phyloP scores from a whole-genome alignment of 1,284 basidiomycete genomes.

The Dichomitus squalens region DNA sequence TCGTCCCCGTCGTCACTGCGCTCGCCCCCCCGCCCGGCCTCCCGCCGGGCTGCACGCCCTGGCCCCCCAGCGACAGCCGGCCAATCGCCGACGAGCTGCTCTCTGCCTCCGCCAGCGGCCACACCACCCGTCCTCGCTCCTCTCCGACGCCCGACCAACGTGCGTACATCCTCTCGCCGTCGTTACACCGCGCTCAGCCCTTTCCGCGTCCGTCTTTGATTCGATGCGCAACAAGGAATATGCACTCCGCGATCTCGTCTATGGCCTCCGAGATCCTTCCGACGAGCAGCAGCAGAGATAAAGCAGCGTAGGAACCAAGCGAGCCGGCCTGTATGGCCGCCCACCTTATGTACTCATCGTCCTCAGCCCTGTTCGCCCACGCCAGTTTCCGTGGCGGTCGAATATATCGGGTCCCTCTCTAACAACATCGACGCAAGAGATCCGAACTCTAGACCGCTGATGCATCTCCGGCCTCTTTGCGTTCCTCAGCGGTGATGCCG shows the following conservation, averaged over 20 bases:
- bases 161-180: constrained; percentile 31
- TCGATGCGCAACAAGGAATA: constrained; percentile 10
- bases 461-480: constrained; percentile 1
- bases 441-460: constrained; percentile 21
- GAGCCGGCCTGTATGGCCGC: neutral
- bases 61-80: constrained; percentile 26
- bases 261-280: constrained; percentile 20
- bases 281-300: constrained; percentile 7
- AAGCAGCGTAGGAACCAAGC: constrained; percentile 8
- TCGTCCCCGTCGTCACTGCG: neutral
- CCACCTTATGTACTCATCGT: constrained; percentile 23
- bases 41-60: constrained; percentile 8
- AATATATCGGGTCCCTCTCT: constrained; percentile 27
- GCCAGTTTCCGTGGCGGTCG: constrained; percentile 19
- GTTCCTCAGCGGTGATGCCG: neutral
- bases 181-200: neutral
- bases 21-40: neutral
- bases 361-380: constrained; percentile 19
- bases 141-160: constrained; percentile 32
- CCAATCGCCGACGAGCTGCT: constrained; percentile 27
- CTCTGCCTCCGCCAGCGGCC: constrained; percentile 10
- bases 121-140: constrained; percentile 19
- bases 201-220: neutral
- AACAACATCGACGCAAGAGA: constrained; percentile 14
- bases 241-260: constrained; percentile 2